phyloP scores from a whole-genome alignment of 2,329 filamentous ascomycete species.

The Arachnomyces sp. region DNA sequence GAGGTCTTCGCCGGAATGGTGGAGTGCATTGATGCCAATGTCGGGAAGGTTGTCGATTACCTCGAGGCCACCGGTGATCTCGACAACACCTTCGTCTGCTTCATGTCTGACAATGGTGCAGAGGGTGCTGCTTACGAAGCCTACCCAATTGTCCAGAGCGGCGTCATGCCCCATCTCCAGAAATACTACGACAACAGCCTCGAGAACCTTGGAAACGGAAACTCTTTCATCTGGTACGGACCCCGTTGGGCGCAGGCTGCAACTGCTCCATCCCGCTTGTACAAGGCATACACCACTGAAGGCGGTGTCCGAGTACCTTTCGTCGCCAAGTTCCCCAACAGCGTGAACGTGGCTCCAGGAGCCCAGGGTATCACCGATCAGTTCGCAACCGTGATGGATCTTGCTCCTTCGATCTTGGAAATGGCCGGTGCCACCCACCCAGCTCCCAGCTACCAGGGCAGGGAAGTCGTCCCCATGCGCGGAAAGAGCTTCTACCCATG shows the following conservation, averaged over 20 bases:
- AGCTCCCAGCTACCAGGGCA: conserved; percentile 43
- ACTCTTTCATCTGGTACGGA: conserved; percentile 55
- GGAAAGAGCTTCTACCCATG: conserved; percentile 41
- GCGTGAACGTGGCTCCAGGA: conserved; percentile 14
- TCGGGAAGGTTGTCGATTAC: conserved; percentile 52
- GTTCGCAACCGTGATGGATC: conserved; percentile 48
- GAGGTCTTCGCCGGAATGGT: conserved; percentile 59
- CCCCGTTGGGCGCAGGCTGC: conserved; percentile 49
- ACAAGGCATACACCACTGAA: conserved; percentile 43
- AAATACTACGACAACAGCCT: conserved; percentile 52
- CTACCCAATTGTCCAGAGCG: conserved; percentile 48
- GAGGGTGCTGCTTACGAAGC: conserved; percentile 53
- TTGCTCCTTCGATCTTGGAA: conserved; percentile 38
- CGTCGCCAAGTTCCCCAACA: conserved; percentile 37
- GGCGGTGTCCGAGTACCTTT: conserved; percentile 48
- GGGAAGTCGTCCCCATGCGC: conserved; percentile 45
- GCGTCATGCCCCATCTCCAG: conserved; percentile 46
- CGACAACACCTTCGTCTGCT: conserved; percentile 57
- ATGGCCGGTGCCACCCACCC: conserved; percentile 42
- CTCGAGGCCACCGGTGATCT: conserved; percentile 49
- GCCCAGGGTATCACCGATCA: conserved; percentile 39
- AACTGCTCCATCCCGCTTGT: conserved; percentile 43
- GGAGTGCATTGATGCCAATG: conserved; percentile 52
- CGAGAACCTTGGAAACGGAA: conserved; percentile 49
- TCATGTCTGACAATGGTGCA: conserved; percentile 57